Evolutionary conservation across 164 flowering plant species (phyloP).

Genomic region (Cinnamomum chago): DNA sequence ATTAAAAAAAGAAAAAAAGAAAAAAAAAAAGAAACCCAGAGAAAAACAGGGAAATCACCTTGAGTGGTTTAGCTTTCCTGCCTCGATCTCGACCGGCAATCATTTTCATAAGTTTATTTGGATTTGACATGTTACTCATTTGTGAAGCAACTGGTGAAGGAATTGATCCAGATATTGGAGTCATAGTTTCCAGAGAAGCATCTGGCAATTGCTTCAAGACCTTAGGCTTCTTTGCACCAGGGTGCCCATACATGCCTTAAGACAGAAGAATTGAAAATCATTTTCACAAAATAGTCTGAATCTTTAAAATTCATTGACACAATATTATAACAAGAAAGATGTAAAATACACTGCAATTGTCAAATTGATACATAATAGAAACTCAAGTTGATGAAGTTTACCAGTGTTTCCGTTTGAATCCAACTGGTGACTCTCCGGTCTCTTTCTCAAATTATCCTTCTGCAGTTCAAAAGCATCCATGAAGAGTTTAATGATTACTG

Average conservation of each 20-base stretch:
- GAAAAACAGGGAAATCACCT: background rate
- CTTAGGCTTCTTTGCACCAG: slow-evolving; percentile 65
- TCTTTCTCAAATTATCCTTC: slow-evolving; percentile 63
- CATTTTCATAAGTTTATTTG: background rate
- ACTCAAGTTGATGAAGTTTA: slow-evolving; percentile 19
- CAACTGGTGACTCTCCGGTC: slow-evolving; percentile 51
- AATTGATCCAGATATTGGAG: slow-evolving; percentile 48
- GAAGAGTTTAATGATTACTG: background rate
- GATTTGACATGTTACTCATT: slow-evolving; percentile 39
- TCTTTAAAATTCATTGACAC: too few relatives aligned
- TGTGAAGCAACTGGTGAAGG: slow-evolving; percentile 94
- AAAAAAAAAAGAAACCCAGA: too few relatives aligned
- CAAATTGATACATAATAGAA: background rate
- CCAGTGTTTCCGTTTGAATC: slow-evolving; percentile 73
- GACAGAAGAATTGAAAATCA: slow-evolving; percentile 5
- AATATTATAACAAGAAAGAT: background rate
- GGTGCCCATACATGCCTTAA: slow-evolving; percentile 63
- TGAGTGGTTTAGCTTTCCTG: background rate
- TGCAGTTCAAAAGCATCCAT: slow-evolving; percentile 25
- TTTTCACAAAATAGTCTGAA: background rate
- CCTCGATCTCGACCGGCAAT: background rate
- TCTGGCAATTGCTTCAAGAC: slow-evolving; percentile 54
- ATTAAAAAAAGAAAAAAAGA: too few relatives aligned
- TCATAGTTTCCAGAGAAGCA: slow-evolving; percentile 45
- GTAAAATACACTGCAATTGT: background rate